Conservation (phyloP, 495 filamentous ascomycete species). For the Parathielavia hyrcaniae region DNA sequence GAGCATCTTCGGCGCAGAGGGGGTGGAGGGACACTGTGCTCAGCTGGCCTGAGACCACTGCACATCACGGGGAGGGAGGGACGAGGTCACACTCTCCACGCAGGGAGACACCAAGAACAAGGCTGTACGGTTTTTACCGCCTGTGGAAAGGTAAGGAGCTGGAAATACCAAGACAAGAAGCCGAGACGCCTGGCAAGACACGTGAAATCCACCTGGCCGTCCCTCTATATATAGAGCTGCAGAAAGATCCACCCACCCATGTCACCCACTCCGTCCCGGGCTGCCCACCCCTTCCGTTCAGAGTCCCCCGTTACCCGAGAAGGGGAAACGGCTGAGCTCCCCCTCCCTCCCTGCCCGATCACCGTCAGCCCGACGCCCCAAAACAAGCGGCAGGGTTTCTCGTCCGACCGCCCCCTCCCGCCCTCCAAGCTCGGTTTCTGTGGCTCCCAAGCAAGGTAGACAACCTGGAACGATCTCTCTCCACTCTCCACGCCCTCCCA, state of each 20-base stretch:
- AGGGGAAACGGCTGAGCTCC: constrained; percentile 25
- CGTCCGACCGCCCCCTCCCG: too few relatives aligned
- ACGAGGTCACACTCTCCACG: not conserved
- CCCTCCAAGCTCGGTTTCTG: constrained; percentile 7
- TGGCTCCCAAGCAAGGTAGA: constrained; percentile 12
- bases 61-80: not conserved
- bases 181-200: not conserved
- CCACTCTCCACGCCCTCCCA: constrained; percentile 1
- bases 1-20: not conserved
- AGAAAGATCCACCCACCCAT: not conserved
- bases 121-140: not conserved
- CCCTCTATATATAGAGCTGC: not conserved
- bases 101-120: not conserved
- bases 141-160: not conserved
- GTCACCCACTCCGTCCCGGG: constrained; percentile 3
- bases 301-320: constrained; percentile 23
- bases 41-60: not conserved
- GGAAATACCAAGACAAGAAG: not conserved
- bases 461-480: too few relatives aligned
- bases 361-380: not conserved
- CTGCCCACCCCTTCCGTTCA: not conserved
- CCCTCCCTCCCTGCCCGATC: not conserved
- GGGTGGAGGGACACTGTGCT: not conserved
- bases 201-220: constrained; percentile 12
- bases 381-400: too few relatives aligned